Base-by-base conservation (phyloP, 176 grass and related monocot species). In the Carex parvula region DNA sequence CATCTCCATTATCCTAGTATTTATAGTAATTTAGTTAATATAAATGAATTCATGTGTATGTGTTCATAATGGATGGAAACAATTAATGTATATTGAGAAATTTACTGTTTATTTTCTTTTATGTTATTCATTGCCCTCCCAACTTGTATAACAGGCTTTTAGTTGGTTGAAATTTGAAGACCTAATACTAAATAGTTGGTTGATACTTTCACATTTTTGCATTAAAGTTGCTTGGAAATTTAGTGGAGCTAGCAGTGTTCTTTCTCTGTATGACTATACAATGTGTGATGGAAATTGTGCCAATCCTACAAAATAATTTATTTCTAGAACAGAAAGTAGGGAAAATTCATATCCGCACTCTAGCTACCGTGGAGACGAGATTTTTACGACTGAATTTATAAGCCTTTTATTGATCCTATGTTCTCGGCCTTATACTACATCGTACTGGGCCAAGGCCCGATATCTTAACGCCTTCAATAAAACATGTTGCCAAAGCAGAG, bases 1-100 rank as follows among this genome's bases (percentile, higher is more conserved):
- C 80, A 12, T 65, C 87, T 63, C 59, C 39, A 24, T 33, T 44
- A 5, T 60, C 83, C 54, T 84, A 87, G 87, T 76, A 88, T 73
- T 50, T 87, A 33, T 84, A 84, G 87, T 59, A 62, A 46, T 32
- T 65, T 81, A 44, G 20, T 42, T 54, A 9, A 3, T 11, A 68
- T 66, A 11, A 65, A 29, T 44, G 16, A 66, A 66, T 2, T 50
- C 20, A 29, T 68, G 46, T 50, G 15, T 81, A 81, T 64, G 4
- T 62, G 58, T 82, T 67, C 80, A 67, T 82, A 53, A 17, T 81
- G 24, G 18, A 60, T 61, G 57, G 13, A 41, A 80, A 62, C 26
- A 79, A 79, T 17, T 56, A 63, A 6, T 83, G 62, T 83, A 83
- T 56, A 83, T 68, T 83, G 18, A 83, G 8, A 52, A 66, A 3